Evolutionary conservation across 768 basidiomycete genomes (phyloP).

Genomic region (Tulasnella sp.): DNA sequence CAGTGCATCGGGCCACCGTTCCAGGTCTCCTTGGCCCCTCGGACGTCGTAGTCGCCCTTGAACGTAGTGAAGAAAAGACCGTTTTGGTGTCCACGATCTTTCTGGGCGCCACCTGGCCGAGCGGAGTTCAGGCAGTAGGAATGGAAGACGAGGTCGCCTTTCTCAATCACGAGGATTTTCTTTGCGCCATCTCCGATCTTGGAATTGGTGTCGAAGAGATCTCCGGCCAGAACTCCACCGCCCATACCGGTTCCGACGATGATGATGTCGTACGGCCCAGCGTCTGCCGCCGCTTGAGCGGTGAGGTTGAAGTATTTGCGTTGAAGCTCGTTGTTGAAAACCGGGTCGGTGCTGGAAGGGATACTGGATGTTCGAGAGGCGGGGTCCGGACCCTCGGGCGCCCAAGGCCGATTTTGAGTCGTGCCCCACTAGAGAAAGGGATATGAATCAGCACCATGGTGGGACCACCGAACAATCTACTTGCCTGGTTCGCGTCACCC

Average conservation of each 20-base stretch:
- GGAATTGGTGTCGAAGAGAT: constrained; percentile 27
- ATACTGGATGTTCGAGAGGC: no score
- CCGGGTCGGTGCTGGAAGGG: no score
- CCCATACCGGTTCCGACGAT: constrained; percentile 28
- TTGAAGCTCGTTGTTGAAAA: not conserved
- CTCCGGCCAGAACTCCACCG: constrained; percentile 27
- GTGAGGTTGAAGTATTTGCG: not conserved
- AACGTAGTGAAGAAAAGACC: constrained; percentile 26
- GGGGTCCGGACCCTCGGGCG: no score
- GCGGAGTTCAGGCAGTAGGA: constrained; percentile 28
- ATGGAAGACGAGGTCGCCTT: constrained; percentile 27
- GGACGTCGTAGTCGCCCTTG: constrained; percentile 22
- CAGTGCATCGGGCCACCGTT: constrained; percentile 26
- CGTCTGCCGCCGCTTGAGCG: constrained; percentile 23
- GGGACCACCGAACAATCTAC: no score
- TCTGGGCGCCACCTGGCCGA: constrained; percentile 24
- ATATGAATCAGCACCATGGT: no score
- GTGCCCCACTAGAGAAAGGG: no score
- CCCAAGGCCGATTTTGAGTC: no score
- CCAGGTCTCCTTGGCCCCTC: constrained; percentile 14
- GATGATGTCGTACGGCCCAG: constrained; percentile 25
- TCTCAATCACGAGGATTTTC: constrained; percentile 28
- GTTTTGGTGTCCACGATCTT: constrained; percentile 26
- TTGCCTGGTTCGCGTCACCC: no score
- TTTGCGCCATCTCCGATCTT: constrained; percentile 23